Evolutionary conservation across 1,139 yeast genomes (phyloP).

Genomic region (Fermentozyma sake): DNA sequence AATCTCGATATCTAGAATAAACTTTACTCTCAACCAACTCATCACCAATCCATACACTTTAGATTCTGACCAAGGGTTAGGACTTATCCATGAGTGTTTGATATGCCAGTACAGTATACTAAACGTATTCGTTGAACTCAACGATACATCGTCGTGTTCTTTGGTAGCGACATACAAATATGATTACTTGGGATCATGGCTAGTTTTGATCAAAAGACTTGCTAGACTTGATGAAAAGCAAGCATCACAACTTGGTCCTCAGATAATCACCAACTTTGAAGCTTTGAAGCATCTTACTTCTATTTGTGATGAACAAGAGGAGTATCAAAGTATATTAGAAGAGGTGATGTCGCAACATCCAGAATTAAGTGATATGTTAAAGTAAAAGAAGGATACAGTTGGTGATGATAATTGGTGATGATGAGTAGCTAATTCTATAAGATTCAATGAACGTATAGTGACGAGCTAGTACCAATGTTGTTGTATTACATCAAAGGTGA

Average conservation of each 20-base stretch:
- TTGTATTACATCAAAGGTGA: no score
- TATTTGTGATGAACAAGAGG: no score
- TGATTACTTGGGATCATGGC: slow-evolving; percentile 31
- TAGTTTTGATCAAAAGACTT: slow-evolving; percentile 13
- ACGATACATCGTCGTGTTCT: slow-evolving; percentile 13
- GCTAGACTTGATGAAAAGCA: background rate
- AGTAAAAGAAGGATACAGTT: no score
- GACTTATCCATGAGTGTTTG: slow-evolving; percentile 10
- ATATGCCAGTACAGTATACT: slow-evolving; percentile 10
- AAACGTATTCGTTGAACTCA: slow-evolving; percentile 5
- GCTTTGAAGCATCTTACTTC: no score
- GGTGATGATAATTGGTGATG: no score
- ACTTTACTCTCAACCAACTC: slow-evolving; percentile 26
- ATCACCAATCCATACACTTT: slow-evolving; percentile 23
- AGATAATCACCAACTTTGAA: background rate
- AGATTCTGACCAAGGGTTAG: slow-evolving; percentile 15
- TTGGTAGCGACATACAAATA: slow-evolving; percentile 26
- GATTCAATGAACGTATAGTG: no score
- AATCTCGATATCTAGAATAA: slow-evolving; percentile 26
- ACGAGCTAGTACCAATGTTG: no score
- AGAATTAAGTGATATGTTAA: no score
- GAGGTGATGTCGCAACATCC: no score
- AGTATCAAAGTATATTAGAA: no score
- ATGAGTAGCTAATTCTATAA: no score
- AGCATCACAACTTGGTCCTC: background rate